Evolutionary conservation across 768 basidiomycete species (phyloP).

Genomic region (Arthromyces matolae): DNA sequence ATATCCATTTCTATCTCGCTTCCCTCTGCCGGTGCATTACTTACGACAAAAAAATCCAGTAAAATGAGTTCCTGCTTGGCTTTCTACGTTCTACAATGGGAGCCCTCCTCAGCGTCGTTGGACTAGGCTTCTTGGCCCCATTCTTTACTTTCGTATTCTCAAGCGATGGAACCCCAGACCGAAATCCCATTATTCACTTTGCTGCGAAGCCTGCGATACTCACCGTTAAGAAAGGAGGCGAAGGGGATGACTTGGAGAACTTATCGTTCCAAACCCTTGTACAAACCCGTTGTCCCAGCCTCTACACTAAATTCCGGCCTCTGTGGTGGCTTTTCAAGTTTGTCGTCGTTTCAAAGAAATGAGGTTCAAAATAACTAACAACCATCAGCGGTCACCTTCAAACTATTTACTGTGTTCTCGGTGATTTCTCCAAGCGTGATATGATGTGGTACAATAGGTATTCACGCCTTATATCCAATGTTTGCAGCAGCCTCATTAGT

Average conservation of each 20-base stretch:
- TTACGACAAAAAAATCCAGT: too few relatives aligned
- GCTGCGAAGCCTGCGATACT: slow-evolving; percentile 34
- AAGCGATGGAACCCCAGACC: slow-evolving; percentile 15
- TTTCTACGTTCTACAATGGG: slow-evolving; percentile 25
- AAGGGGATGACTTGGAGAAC: slow-evolving; percentile 28
- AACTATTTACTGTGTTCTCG: slow-evolving; percentile 56
- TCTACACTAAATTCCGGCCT: slow-evolving; percentile 41
- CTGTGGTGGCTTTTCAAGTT: slow-evolving; percentile 50
- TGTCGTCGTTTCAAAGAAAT: slow-evolving; percentile 13
- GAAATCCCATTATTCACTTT: slow-evolving; percentile 35
- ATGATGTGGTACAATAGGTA: slow-evolving; percentile 54
- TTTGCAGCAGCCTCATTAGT: not conserved
- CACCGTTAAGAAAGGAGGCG: slow-evolving; percentile 28
- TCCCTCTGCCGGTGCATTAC: too few relatives aligned
- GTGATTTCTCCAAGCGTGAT: slow-evolving; percentile 57
- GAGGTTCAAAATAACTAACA: not conserved
- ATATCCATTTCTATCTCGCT: too few relatives aligned
- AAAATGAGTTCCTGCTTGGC: too few relatives aligned
- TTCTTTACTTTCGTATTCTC: slow-evolving; percentile 25
- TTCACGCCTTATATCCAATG: slow-evolving; percentile 5
- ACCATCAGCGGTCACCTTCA: slow-evolving; percentile 56
- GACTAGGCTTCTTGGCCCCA: slow-evolving; percentile 32
- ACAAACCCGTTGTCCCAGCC: slow-evolving; percentile 38
- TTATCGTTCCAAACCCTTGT: slow-evolving; percentile 36
- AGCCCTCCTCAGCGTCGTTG: slow-evolving; percentile 26